Evolutionary conservation across 805 yeast genomes (phyloP).

Genomic region (Teunomyces atbi): DNA sequence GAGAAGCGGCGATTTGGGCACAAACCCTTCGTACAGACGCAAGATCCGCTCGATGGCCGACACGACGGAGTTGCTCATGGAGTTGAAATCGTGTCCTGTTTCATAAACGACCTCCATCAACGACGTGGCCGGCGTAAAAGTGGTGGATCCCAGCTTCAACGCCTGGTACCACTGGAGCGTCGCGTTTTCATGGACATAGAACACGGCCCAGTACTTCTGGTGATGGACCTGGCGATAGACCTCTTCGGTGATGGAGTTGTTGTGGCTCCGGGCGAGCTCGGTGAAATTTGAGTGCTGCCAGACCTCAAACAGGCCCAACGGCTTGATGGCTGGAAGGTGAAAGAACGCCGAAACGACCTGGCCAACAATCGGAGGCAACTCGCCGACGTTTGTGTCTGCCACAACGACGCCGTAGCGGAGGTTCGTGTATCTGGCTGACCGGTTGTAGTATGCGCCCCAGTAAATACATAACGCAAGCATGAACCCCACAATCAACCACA

Average conservation of each 20-base stretch:
- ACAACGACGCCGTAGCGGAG: slow-evolving; percentile 24
- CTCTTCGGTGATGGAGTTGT: slow-evolving; percentile 24
- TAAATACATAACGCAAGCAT: slow-evolving; percentile 25
- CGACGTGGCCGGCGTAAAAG: slow-evolving; percentile 17
- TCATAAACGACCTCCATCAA: slow-evolving; percentile 28
- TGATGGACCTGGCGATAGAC: slow-evolving; percentile 30
- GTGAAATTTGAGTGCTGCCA: slow-evolving; percentile 18
- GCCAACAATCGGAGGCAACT: slow-evolving; percentile 25
- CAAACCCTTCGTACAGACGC: slow-evolving; percentile 14
- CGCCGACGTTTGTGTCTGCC: slow-evolving; percentile 23
- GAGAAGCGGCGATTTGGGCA: slow-evolving; percentile 19
- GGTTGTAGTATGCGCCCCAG: slow-evolving; percentile 31
- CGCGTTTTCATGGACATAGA: slow-evolving; percentile 28
- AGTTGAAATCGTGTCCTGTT: slow-evolving; percentile 34
- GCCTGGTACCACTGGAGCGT: slow-evolving; percentile 23
- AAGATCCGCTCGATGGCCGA: slow-evolving; percentile 16
- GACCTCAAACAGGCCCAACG: slow-evolving; percentile 24
- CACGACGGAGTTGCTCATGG: slow-evolving; percentile 21
- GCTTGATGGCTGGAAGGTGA: slow-evolving; percentile 18
- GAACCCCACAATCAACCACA: slow-evolving; percentile 22
- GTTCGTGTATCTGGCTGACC: slow-evolving; percentile 18
- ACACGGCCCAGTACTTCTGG: slow-evolving; percentile 30
- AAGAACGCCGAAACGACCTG: slow-evolving; percentile 18
- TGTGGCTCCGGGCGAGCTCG: slow-evolving; percentile 17
- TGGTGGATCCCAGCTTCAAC: slow-evolving; percentile 12